Base-by-base conservation (phyloP, 371 early-diverging fungal genomes). In the Mucor irregularis region DNA sequence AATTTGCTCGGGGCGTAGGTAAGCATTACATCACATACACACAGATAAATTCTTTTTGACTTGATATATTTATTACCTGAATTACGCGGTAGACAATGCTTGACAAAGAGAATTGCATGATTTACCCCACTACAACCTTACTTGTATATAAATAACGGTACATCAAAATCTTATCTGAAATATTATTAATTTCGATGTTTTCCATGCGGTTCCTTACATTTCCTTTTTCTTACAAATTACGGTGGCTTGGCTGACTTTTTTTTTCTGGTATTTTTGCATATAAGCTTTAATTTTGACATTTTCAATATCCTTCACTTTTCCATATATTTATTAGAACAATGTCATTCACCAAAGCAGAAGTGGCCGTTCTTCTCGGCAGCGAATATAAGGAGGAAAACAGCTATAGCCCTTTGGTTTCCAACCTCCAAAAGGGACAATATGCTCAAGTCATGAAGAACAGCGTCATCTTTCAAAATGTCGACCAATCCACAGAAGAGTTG, bases 351-450 rank as follows among this genome's bases (percentile, higher is more conserved):
- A 17, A 58, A n/a, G 59, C 59, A 16, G 59, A 64, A 64, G 50
- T 50, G 29, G 54, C 51, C 19, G 38, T 47, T 33, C 14, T 58
- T 49, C 55, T 64, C 29, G 45, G 49, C 13, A 45, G 17, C 14
- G 39, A 54, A 49, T 4, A 34, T 19, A 10, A 17, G 4, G 3
- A 13, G 19, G 43, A 51, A 17, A 49, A 53, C 6, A 42, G 28
- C 14, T 14, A 49, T 0, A 19, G 16, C 9, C 10, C 26, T 16
- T 38, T 40, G 28, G 51, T 58, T 21, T 10, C 49, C 16, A 68
- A 68, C 37, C 61, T 73, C 42, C 40, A 68, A 26, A 34, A 63
- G 11, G 76, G 76, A 13, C 59, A 49, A 13, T 76, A 76, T 52
- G 62, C 68, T 21, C 45, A 61, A 6, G 64, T 68, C 3, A 52